Base-by-base conservation (phyloP, 768 basidiomycete species). In the Pluteus cervinus region DNA sequence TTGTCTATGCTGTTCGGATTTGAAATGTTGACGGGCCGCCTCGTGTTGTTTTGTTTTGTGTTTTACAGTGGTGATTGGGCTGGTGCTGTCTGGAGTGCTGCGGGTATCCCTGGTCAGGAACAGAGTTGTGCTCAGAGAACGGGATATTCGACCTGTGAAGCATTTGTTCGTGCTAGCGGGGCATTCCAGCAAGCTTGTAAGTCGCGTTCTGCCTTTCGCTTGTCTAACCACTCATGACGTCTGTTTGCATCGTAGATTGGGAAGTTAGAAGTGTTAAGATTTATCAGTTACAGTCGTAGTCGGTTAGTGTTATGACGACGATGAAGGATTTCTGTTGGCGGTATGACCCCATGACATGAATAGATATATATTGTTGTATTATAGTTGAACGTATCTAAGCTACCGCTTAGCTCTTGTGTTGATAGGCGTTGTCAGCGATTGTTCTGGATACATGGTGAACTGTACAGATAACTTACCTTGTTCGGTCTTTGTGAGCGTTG, bases 61-160 rank as follows among this genome's bases (percentile, higher is more conserved):
- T n/a, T n/a, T n/a, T 44, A 47, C 29, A 83, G 87, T 49, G 91
- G 91, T 42, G 86, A 93, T 47, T 97, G 91, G 92, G 90, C 91
- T 8, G 77, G 80, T 33, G 64, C 63, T 31, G 82, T 76, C n/a
- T 97, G 92, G 92, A 63, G 60, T 33, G 44, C 50, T 16, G 60
- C 81, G 34, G 87, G 87, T 21, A 71, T 82, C 37, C 86, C 86
- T 12, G 91, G 91, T 36, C 91, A 93, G 62, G 77, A 76, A 12
- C 75, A 84, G 56, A 90, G 85, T 56, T 97, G 92, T 51, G 86
- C 87, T 11, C 65, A 78, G 48, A 70, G 74, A 47, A 97, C 92
- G 10, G 90, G 89, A 26, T 80, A 78, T 57, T 64, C 82, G 17
- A 86, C 82, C 4, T 97, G 92, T 48, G 71, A 79, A 36, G 76